Conservation (phyloP, 805 yeast genomes). For the Yarrowia divulgata region DNA sequence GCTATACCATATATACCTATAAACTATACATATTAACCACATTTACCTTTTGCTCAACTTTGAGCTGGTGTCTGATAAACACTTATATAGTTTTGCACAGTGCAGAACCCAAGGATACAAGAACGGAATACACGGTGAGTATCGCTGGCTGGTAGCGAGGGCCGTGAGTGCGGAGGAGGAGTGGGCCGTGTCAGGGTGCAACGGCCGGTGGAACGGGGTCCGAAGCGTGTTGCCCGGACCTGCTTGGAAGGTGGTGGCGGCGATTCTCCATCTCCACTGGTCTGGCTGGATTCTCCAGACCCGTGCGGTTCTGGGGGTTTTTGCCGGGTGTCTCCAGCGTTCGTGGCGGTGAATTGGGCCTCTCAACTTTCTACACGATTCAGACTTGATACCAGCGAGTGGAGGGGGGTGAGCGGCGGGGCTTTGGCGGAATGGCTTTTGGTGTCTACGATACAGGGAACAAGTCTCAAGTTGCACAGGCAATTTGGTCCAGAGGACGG, state of each 20-base stretch:
- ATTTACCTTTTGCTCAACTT: constrained; percentile 37
- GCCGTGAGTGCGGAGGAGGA: not conserved
- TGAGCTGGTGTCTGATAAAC: constrained; percentile 35
- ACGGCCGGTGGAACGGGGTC: no score
- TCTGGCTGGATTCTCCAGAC: not conserved
- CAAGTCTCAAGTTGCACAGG: no score
- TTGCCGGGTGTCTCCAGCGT: not conserved
- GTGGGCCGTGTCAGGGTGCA: no score
- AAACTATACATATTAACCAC: constrained; percentile 37
- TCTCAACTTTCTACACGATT: no score
- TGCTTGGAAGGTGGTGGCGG: not conserved
- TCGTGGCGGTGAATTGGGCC: no score
- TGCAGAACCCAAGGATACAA: constrained; percentile 26
- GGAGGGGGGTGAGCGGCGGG: no score
- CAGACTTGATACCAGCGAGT: no score
- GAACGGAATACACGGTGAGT: constrained; percentile 35
- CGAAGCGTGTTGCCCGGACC: no score
- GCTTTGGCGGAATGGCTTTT: no score
- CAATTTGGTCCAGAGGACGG: no score
- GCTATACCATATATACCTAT: constrained; percentile 32
- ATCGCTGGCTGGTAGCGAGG: constrained; percentile 1
- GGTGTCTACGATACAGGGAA: not conserved
- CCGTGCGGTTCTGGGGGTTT: not conserved
- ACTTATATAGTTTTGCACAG: constrained; percentile 38
- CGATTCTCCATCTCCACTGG: not conserved